Base-by-base conservation (phyloP, 495 filamentous ascomycete genomes). In the Cryomyces antarcticus region DNA sequence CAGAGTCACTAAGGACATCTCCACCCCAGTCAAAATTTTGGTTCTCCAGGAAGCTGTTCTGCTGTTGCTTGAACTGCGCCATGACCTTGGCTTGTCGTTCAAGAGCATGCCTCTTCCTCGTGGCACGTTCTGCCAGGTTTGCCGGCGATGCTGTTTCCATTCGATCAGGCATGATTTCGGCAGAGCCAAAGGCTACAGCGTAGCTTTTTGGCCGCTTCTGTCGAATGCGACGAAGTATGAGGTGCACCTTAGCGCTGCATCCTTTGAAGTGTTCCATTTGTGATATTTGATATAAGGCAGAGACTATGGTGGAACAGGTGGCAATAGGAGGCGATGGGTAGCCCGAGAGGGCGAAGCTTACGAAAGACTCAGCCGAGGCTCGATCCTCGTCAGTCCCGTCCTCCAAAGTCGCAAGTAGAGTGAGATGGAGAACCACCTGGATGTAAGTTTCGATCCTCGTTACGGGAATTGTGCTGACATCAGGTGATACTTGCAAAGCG, bases 11-110 rank as follows among this genome's bases (percentile, higher is more conserved):
- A 39, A 80, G 73, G 37, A 78, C 75, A 28, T 72, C 65, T 31
- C 81, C 80, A 11, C 79, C 85, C 77, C 86, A 93, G 55, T 93
- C 80, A 49, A 93, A 68, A 31, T 78, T 79, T 55, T 93, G 84
- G 49, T 73, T 85, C 45, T 81, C 77, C 62, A 96, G 58, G 62
- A 96, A 96, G 49, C 73, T 84, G 58, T 92, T 85, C 54, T 96
- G 92, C 52, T 99, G 85, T 52, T 93, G 77, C 56, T 93, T 89
- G 64, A 96, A 93, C 56, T 93, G 82, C 2, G 86, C 88, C 86
- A 96, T 93, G 13, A 96, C 82, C 49, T 71, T 76, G 6, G 86
- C 86, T 61, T 96, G 85, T 39, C 89, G 70, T 46, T 88, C 85
- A 31, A 84, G 58, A 0, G 92, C 89, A 29, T 87, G 77, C 51